Evolutionary conservation across 768 basidiomycete species (phyloP), one percentile per base, ranked within the genome.

Genomic region (Lentinula sp.): DNA sequence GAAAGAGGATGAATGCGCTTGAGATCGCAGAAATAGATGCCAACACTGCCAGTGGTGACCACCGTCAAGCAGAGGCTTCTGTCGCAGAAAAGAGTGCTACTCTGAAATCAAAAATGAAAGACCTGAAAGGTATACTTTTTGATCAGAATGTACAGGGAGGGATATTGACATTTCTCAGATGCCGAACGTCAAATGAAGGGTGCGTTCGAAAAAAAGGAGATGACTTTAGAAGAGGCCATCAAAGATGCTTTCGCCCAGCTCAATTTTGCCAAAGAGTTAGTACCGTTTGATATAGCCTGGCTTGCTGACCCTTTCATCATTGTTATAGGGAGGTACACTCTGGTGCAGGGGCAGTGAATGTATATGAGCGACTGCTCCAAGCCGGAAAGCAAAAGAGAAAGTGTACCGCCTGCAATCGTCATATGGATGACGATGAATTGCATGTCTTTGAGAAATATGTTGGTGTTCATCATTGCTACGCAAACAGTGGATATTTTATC

Each of bases 371-470:
- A 1, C 66, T 91, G 35, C 77, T 93, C 43, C 73, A 76, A 15
- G 70, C 73, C 0, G 91, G 89, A 37, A 83, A 82, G 68, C 74
- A 78, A 54, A 82, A 87, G 63, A 86, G 88, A 67, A 71, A 78
- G 0, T 99, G 96, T 67, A 77, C 82, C 10, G 86, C 85, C 7
- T 98, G 96, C 69, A 85, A 86, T 66, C 83, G 95, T 1, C 77
- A 77, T 42, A 73, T 98, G 68, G 74, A 81, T 20, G 79, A 81
- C 54, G 68, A 71, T 10, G 79, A 82, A 62, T 63, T 80, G 10
- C 73, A 73, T 0, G 77, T 80, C 0, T 91, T 95, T 62, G 89
- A 95, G 70, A 81, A 79, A 73, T 85, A 85, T 67, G 93, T 91
- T 60, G 57, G 86, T 75, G 13, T 49, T 62, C 20, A 28, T 61